Evolutionary conservation across 768 basidiomycete species (phyloP).

Genomic region (Hericium alpestre): DNA sequence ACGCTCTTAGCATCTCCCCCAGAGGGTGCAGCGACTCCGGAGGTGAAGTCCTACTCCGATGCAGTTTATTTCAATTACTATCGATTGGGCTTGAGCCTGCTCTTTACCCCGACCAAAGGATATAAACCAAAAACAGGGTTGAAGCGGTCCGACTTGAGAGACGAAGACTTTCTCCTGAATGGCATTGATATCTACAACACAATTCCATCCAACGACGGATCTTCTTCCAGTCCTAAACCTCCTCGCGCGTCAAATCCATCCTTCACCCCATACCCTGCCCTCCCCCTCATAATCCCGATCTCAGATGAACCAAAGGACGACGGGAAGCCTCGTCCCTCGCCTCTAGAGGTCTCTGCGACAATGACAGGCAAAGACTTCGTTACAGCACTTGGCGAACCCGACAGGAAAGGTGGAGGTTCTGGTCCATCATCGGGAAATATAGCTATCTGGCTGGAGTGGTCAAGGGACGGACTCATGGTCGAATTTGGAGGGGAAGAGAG

Average conservation of each 20-base stretch:
- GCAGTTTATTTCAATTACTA: conserved; percentile 82
- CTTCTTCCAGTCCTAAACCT: conserved; percentile 17
- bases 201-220: conserved; percentile 18
- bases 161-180: conserved; percentile 47
- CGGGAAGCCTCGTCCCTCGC: conserved; percentile 24
- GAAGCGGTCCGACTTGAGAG: conserved; percentile 34
- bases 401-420: conserved; percentile 81
- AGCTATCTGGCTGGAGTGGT: conserved; percentile 93
- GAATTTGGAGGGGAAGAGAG: conserved; percentile 76
- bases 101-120: conserved; percentile 56
- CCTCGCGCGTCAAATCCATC: conserved; percentile 29
- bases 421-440: conserved; percentile 79
- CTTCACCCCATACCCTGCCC: conserved; percentile 47
- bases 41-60: conserved; percentile 74
- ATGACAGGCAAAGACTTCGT: conserved; percentile 78
- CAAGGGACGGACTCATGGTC: conserved; percentile 68
- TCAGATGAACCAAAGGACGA: conserved; percentile 11
- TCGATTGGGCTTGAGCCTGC: conserved; percentile 68
- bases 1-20: conserved; percentile 8
- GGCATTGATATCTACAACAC: conserved; percentile 80
- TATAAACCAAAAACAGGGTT: conserved; percentile 47
- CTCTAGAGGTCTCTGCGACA: conserved; percentile 32
- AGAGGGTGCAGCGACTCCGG: conserved; percentile 17
- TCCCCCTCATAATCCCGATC: conserved; percentile 41
- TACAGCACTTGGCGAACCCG: conserved; percentile 67